Evolutionary conservation across 805 yeast genomes (phyloP), one percentile per base, ranked within the genome.

Genomic region (Myxozyma sirexii): DNA sequence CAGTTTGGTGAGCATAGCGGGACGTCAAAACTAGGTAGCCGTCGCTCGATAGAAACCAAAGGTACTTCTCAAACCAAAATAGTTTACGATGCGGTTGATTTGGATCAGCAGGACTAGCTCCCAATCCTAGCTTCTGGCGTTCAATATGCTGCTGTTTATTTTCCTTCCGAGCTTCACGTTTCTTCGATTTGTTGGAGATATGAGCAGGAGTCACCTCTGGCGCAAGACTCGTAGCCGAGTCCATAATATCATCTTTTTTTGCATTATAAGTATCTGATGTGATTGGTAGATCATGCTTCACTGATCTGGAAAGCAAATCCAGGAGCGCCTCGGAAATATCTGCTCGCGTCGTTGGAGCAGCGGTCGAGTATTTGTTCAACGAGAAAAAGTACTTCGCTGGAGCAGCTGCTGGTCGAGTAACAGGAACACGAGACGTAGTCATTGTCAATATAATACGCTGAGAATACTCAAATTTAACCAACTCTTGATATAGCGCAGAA

Each of bases 21-120:
- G 97, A 98, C 48, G 92, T 90, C 56, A 94, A 73, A 59, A 96
- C 88, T 51, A 94, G 75, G 69, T 88, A 91, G 0, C 94, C 92
- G 70, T 93, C 98, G 65, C 86, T 84, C 0, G 97, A 83, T n/a
- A 92, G 78, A 70, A 94, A 94, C 99, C 99, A 94, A 69, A 80
- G 84, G 72, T 86, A 93, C 73, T 93, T 94, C 71, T 94, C 99
- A 76, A 94, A 94, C 89, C 97, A 92, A 70, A 79, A 86, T 48
- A 90, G 90, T 3, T 82, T 45, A 4, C 62, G 59, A 10, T 29
- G 12, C 2, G 53, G 45, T 15, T 37, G 47, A 6, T 23, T 37
- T 10, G 38, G 8, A 33, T 24, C 5, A 4, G 5, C 24, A 26
- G 43, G 35, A 41, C 19, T 39, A 23, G 44, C 6, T 29, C 21